Percentiles rank a stretch among this genome's conserved stretches.
These are phyloP conservation scores for Stentor roeselii DNA, from an alignment of 73 alveolate species.

Conservation along the genomic window DNA sequence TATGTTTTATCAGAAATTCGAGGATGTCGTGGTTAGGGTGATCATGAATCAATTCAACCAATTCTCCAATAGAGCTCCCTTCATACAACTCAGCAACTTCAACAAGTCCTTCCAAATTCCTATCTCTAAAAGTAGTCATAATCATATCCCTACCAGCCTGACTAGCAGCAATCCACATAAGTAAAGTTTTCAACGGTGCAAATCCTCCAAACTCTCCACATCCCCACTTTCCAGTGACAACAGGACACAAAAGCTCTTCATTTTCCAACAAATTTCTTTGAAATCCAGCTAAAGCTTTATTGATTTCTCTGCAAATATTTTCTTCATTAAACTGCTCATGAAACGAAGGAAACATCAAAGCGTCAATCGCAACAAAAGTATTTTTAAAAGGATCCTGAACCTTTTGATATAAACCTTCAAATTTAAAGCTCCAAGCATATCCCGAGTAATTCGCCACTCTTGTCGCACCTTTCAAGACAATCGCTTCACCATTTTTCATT, in stretches of 20 bases:
- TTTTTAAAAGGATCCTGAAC: not conserved
- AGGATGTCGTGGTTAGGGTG: not conserved
- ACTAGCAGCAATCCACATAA: conserved; percentile 74
- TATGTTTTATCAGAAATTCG: too few species aligned
- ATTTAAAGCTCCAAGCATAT: conserved; percentile 58
- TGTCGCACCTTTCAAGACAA: conserved; percentile 68
- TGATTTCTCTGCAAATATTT: conserved; percentile 53
- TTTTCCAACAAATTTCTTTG: conserved; percentile 1
- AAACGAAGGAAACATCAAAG: conserved; percentile 30
- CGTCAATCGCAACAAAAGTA: conserved; percentile 67
- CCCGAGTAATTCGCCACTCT: conserved; percentile 75
- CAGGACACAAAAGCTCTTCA: conserved; percentile 19
- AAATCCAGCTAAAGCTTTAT: conserved; percentile 62
- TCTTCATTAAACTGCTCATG: conserved; percentile 26
- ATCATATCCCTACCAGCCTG: conserved; percentile 42
- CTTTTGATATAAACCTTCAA: conserved; percentile 26
- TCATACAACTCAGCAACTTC: not conserved
- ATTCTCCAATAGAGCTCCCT: not conserved
- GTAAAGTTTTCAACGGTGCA: conserved; percentile 55
- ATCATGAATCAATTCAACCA: not conserved
- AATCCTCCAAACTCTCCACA: conserved; percentile 78
- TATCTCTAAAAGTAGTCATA: conserved; percentile 10
- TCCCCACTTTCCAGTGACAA: conserved; percentile 86
- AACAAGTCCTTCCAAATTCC: not conserved
- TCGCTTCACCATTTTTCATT: conserved; percentile 78